Conservation (phyloP, 495 filamentous ascomycete species). For the Clohesyomyces aquaticus region DNA sequence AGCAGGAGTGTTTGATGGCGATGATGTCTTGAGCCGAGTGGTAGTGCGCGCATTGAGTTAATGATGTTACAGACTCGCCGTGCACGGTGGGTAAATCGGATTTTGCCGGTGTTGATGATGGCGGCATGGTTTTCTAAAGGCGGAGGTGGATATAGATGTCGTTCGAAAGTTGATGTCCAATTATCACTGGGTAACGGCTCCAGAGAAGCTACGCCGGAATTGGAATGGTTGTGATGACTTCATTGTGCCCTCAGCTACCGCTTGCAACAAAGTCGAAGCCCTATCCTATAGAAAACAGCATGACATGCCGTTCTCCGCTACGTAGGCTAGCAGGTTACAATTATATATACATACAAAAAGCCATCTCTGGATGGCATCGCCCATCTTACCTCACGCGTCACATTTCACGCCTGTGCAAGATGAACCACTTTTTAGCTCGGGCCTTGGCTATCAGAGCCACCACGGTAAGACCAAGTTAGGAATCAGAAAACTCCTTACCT, state of each 20-base stretch:
- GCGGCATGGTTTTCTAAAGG: not conserved
- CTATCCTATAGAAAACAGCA: not conserved
- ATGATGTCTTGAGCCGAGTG: conserved; percentile 36
- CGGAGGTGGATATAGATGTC: not conserved
- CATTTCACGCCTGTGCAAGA: not conserved
- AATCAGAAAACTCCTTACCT: conserved; percentile 41
- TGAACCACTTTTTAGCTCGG: too few relatives aligned
- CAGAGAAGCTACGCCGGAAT: not conserved
- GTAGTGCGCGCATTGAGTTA: conserved; percentile 36
- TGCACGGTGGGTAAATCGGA: conserved; percentile 14
- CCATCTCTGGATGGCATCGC: not conserved
- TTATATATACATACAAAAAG: conserved; percentile 4
- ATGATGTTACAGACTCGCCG: conserved; percentile 25
- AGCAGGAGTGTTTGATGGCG: conserved; percentile 38
- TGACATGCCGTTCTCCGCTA: not conserved
- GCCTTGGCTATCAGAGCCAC: too few relatives aligned
- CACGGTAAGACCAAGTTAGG: not conserved
- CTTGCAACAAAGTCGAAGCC: not conserved
- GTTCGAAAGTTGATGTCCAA: not conserved
- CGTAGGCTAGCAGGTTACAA: not conserved
- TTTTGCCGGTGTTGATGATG: not conserved
- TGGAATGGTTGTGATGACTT: not conserved
- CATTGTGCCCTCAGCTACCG: not conserved
- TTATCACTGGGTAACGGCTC: not conserved
- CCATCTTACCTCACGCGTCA: not conserved